A percentile compares a stretch with the other conserved stretches of the same genome.
These are phyloP conservation scores for Coleophoma eucalyptorum DNA, from an alignment of 2,329 filamentous ascomycete genomes.

Conservation along the genomic window DNA sequence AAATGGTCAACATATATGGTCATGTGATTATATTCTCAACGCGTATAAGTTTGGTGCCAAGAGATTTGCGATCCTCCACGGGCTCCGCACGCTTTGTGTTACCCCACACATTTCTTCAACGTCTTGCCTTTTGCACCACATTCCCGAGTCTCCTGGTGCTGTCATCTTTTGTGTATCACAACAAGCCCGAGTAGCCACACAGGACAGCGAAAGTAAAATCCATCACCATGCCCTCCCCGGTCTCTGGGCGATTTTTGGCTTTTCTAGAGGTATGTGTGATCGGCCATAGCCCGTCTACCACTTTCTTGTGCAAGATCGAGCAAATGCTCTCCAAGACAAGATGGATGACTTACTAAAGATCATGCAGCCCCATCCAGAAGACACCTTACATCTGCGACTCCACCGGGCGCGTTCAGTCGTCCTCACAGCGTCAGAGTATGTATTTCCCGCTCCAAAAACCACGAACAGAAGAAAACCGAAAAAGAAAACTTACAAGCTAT, in stretches of 20 bases:
- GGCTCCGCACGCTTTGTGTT: too few species aligned
- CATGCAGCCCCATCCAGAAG: constrained; percentile 59
- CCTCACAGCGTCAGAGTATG: constrained; percentile 67
- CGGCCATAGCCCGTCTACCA: too few species aligned
- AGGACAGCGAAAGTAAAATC: too few species aligned
- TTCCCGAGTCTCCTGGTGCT: too few species aligned
- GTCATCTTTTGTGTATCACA: too few species aligned
- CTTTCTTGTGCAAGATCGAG: not conserved
- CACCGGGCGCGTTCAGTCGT: constrained; percentile 83
- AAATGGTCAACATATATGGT: too few species aligned
- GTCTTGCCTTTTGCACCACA: too few species aligned
- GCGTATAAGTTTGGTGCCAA: too few species aligned
- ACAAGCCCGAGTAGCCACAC: too few species aligned
- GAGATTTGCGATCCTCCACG: too few species aligned
- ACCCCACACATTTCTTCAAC: too few species aligned
- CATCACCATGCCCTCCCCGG: not conserved
- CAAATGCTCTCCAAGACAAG: not conserved
- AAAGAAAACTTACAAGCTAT: not conserved
- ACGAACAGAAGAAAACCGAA: not conserved
- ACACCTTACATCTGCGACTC: constrained; percentile 73
- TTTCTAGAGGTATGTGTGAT: not conserved
- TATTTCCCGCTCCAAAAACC: constrained; percentile 2
- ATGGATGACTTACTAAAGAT: constrained; percentile 12
- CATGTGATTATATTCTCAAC: too few species aligned
- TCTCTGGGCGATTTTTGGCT: not conserved